Percentiles rank a stretch among this genome's conserved stretches.
These are phyloP conservation scores for Microbotryum intermedium DNA, from an alignment of 1,284 basidiomycete species.

Conservation along the genomic window DNA sequence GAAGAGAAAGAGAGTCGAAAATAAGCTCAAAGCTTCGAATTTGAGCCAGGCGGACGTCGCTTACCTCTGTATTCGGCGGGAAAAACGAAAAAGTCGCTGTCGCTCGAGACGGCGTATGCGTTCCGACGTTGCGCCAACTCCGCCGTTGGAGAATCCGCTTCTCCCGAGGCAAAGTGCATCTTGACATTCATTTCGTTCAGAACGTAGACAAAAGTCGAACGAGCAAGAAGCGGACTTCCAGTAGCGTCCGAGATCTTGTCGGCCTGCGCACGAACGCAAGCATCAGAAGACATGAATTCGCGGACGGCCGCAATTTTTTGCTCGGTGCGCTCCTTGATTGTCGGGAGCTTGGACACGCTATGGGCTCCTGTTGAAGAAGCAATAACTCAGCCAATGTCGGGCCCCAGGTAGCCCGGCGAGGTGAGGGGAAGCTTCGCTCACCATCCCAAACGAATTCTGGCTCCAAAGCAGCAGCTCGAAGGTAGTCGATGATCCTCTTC, in stretches of 20 bases:
- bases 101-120: slow-evolving; percentile 50
- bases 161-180: slow-evolving; percentile 67
- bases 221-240: slow-evolving; percentile 14
- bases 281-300: slow-evolving; percentile 14
- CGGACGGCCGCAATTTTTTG: slow-evolving; percentile 19
- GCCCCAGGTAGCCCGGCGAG: neutral
- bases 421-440: neutral
- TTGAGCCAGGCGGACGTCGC: too few relatives aligned
- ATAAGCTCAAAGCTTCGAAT: too few relatives aligned
- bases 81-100: slow-evolving; percentile 30
- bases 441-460: slow-evolving; percentile 30
- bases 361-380: slow-evolving; percentile 9
- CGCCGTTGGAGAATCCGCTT: slow-evolving; percentile 78
- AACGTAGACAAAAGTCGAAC: slow-evolving; percentile 9
- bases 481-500: slow-evolving; percentile 12
- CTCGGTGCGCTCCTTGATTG: slow-evolving; percentile 11
- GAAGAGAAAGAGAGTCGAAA: too few relatives aligned
- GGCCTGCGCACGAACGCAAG: neutral
- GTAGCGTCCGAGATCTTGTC: neutral
- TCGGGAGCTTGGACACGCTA: slow-evolving; percentile 14
- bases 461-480: slow-evolving; percentile 10
- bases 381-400: neutral
- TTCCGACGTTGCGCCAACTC: slow-evolving; percentile 63
- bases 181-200: slow-evolving; percentile 38
- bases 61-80: neutral